phyloP scores from a whole-genome alignment of 2,329 filamentous ascomycete species.

The Trichoderma lentiforme region DNA sequence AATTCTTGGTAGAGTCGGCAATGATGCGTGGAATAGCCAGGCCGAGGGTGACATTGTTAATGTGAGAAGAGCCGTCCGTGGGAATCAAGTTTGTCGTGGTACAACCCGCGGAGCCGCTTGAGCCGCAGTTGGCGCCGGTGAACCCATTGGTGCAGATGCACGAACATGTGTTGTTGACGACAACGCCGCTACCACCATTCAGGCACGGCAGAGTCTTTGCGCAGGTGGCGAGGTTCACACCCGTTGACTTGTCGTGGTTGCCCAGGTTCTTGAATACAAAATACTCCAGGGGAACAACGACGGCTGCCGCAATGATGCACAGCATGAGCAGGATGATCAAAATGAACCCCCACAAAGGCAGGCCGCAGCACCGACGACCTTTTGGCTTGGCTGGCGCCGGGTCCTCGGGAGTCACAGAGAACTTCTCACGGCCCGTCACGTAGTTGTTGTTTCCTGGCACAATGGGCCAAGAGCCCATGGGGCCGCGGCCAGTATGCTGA shows the following conservation, averaged over 20 bases:
- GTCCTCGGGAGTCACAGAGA: slow-evolving; percentile 10
- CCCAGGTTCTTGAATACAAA: slow-evolving; percentile 55
- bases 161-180: slow-evolving; percentile 66
- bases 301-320: slow-evolving; percentile 71
- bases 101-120: slow-evolving; percentile 47
- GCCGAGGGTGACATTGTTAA: slow-evolving; percentile 74
- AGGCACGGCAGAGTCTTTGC: slow-evolving; percentile 61
- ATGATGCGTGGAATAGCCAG: slow-evolving; percentile 74
- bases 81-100: slow-evolving; percentile 46
- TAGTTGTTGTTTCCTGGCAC: slow-evolving; percentile 24
- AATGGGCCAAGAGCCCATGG: slow-evolving; percentile 49
- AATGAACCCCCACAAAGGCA: slow-evolving; percentile 76
- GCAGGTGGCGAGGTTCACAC: slow-evolving; percentile 50
- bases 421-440: background rate
- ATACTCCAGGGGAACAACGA: slow-evolving; percentile 72
- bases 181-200: slow-evolving; percentile 77
- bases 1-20: slow-evolving; percentile 60
- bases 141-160: slow-evolving; percentile 91
- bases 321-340: slow-evolving; percentile 62
- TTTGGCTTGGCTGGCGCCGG: slow-evolving; percentile 32
- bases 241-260: slow-evolving; percentile 35
- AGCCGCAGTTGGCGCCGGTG: slow-evolving; percentile 56
- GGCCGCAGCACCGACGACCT: slow-evolving; percentile 72
- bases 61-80: slow-evolving; percentile 38
- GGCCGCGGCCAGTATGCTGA: slow-evolving; percentile 37